Conservation (phyloP, 2,329 filamentous ascomycete species). For the Cladosporium sp. region DNA sequence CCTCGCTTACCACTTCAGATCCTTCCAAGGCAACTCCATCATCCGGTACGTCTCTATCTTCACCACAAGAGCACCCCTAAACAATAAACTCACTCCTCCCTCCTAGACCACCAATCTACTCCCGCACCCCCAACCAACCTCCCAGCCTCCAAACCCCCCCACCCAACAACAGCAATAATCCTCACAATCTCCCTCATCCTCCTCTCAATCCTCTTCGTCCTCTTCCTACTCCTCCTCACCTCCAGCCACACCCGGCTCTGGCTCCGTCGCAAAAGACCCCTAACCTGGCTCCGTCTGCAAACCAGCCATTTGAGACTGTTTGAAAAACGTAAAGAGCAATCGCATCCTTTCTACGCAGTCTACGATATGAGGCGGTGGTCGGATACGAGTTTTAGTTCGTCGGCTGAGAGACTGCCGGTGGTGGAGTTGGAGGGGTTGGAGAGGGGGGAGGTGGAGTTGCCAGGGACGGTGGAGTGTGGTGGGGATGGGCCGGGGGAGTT, state of each 20-base stretch:
- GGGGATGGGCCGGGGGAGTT: not conserved
- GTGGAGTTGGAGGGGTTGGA: not conserved
- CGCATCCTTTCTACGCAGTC: not conserved
- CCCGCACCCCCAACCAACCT: too few species aligned
- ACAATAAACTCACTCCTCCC: too few species aligned
- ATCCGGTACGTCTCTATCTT: too few species aligned
- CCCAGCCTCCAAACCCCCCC: not conserved
- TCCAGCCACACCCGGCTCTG: not conserved
- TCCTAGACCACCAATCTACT: too few species aligned
- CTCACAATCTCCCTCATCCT: not conserved
- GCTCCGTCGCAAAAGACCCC: not conserved
- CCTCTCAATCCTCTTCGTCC: not conserved
- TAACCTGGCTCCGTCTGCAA: not conserved
- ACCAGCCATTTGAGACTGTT: not conserved
- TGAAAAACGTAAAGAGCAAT: not conserved
- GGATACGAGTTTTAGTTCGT: not conserved
- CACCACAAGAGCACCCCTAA: too few species aligned
- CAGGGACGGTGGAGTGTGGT: too few species aligned
- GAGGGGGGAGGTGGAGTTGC: not conserved
- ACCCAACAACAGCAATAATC: not conserved
- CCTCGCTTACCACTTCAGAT: too few species aligned
- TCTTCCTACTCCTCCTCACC: not conserved
- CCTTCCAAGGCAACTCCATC: too few species aligned
- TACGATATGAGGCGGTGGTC: not conserved
- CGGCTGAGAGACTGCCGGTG: not conserved